Evolutionary conservation across 1,284 basidiomycete species (phyloP).

Genomic region (Cyathus pygmaeus): DNA sequence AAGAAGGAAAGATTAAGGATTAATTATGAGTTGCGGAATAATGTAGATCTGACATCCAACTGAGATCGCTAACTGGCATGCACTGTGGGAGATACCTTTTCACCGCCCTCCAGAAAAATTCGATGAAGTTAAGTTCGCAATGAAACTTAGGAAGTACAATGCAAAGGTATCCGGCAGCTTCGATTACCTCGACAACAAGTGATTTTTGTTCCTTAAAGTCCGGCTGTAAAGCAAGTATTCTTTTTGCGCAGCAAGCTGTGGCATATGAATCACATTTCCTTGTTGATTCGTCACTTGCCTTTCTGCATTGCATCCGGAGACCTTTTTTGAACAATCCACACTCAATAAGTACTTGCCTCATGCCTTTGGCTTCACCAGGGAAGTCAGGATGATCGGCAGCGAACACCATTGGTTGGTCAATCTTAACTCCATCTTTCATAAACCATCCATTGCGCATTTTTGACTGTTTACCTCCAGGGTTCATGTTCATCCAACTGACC

Average conservation of each 20-base stretch:
- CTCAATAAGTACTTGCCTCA: constrained; percentile 20
- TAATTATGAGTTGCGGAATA: too few relatives aligned
- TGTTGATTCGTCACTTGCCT: constrained; percentile 44
- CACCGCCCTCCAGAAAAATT: constrained; percentile 44
- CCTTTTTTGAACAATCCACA: constrained; percentile 12
- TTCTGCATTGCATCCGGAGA: constrained; percentile 31
- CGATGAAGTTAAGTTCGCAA: constrained; percentile 19
- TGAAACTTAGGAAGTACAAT: constrained; percentile 26
- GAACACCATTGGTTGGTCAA: constrained; percentile 46
- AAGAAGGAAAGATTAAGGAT: too few relatives aligned
- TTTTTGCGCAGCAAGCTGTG: constrained; percentile 21
- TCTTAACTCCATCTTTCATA: constrained; percentile 17
- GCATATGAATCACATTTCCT: constrained; percentile 23
- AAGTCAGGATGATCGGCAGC: constrained; percentile 33
- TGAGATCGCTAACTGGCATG: too few relatives aligned
- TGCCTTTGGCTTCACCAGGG: constrained; percentile 32
- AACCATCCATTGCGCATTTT: constrained; percentile 43
- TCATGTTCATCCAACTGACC: constrained; percentile 42
- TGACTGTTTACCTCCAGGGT: constrained; percentile 49
- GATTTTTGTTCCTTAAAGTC: constrained; percentile 30
- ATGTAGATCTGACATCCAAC: too few relatives aligned
- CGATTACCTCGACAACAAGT: constrained; percentile 34
- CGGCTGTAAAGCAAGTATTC: constrained; percentile 23
- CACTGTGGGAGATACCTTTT: too few relatives aligned
- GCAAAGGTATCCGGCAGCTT: constrained; percentile 28